phyloP scores from a whole-genome alignment of 805 yeast species.

The Ogataea philodendri region DNA sequence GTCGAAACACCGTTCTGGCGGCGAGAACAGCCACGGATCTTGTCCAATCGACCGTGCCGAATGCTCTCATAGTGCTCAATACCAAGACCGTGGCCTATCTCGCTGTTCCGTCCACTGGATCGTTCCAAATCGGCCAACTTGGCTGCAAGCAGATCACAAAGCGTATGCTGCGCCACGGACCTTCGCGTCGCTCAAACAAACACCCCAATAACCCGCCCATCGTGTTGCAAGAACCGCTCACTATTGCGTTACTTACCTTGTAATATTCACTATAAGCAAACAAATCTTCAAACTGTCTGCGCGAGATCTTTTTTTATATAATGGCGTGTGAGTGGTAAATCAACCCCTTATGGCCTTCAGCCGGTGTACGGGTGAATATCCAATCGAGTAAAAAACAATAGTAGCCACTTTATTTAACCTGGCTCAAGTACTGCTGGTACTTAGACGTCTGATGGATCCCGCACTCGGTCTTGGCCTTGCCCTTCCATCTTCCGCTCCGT shows the following conservation, averaged over 20 bases:
- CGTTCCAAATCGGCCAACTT: too few species aligned
- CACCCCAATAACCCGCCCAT: too few species aligned
- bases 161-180: not conserved
- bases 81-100: too few species aligned
- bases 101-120: too few species aligned
- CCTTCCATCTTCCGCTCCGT: conserved; percentile 97
- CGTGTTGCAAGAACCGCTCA: too few species aligned
- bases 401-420: too few species aligned
- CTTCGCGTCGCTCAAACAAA: not conserved
- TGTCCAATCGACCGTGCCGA: too few species aligned
- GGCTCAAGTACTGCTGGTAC: conserved; percentile 58
- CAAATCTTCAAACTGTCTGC: conserved; percentile 12
- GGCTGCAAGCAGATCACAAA: not conserved
- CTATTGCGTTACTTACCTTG: conserved; percentile 6
- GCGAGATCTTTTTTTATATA: conserved; percentile 11
- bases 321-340: conserved; percentile 6
- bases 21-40: too few species aligned
- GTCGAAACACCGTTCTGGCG: not conserved
- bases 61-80: too few species aligned
- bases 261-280: conserved; percentile 3
- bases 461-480: conserved; percentile 88
- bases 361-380: conserved; percentile 9
- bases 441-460: conserved; percentile 86
- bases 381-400: too few species aligned
- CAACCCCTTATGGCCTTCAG: not conserved